Evolutionary conservation across 2,329 filamentous ascomycete species (phyloP).

Genomic region (Capronia epimyces): DNA sequence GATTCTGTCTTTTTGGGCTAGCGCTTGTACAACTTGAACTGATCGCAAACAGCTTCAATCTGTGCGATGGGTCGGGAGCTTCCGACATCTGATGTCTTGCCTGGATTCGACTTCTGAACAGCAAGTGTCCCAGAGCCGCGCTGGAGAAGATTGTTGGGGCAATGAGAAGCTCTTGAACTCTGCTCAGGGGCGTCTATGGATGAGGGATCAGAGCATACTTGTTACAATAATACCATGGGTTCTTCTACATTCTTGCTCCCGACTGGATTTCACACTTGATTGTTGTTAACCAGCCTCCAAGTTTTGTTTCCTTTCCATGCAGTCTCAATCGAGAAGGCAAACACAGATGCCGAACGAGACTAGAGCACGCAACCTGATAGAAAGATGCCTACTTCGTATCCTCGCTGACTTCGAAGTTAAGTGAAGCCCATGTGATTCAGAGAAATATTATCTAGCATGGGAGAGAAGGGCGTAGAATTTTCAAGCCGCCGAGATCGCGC

Average conservation of each 20-base stretch:
- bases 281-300: no score
- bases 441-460: not conserved
- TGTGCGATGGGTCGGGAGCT: not conserved
- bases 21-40: conserved; percentile 13
- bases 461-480: conserved; percentile 1
- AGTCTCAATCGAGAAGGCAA: no score
- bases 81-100: not conserved
- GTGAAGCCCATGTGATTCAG: not conserved
- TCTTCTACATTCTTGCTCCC: not conserved
- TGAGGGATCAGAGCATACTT: conserved; percentile 16
- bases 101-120: conserved; percentile 13
- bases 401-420: not conserved
- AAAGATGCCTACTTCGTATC: not conserved
- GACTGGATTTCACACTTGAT: no score
- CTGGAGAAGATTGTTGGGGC: conserved; percentile 12
- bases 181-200: conserved; percentile 12
- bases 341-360: not conserved
- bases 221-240: conserved; percentile 25
- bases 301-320: not conserved
- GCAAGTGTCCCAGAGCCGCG: conserved; percentile 7
- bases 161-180: conserved; percentile 11
- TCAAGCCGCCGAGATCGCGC: not conserved
- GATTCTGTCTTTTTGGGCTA: conserved; percentile 10
- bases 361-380: not conserved
- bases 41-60: not conserved